Evolutionary conservation across 1,284 basidiomycete genomes (phyloP).

Genomic region (Moesziomyces antarcticus): DNA sequence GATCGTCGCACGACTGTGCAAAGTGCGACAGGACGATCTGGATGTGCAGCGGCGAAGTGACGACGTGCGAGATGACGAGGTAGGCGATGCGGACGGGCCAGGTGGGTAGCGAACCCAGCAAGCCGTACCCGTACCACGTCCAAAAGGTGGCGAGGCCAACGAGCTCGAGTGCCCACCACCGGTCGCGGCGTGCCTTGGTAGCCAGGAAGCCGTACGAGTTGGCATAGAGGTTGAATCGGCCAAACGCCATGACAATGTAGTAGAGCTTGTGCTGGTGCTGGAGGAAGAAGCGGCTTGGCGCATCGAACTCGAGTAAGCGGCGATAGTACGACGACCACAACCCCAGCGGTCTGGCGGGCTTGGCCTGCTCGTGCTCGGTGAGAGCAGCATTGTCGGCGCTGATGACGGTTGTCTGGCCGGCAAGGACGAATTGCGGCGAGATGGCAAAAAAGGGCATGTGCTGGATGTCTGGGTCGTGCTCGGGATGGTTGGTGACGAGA

Average conservation of each 20-base stretch:
- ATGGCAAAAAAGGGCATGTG: constrained; percentile 98
- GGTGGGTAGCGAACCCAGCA: constrained; percentile 76
- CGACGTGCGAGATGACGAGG: constrained; percentile 80
- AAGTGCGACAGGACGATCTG: constrained; percentile 98
- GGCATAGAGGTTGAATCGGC: constrained; percentile 93
- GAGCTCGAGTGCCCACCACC: constrained; percentile 73
- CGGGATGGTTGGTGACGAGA: constrained; percentile 94
- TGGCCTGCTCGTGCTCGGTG: background rate
- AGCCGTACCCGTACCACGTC: constrained; percentile 77
- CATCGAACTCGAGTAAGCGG: constrained; percentile 84
- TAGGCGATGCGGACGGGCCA: constrained; percentile 77
- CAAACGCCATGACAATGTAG: constrained; percentile 89
- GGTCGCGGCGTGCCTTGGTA: constrained; percentile 70
- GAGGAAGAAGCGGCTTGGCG: constrained; percentile 76
- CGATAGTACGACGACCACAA: constrained; percentile 96
- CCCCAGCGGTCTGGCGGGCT: constrained; percentile 30
- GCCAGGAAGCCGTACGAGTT: constrained; percentile 85
- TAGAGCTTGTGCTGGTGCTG: constrained; percentile 90
- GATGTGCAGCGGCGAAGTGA: constrained; percentile 77
- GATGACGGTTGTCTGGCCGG: constrained; percentile 35
- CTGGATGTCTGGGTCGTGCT: constrained; percentile 90
- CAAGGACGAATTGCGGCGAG: constrained; percentile 77
- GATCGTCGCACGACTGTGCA: constrained; percentile 90
- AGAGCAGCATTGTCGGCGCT: constrained; percentile 7
- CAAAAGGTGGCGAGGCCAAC: constrained; percentile 79